phyloP scores from a whole-genome alignment of 805 yeast species.

The Metschnikowia similis region DNA sequence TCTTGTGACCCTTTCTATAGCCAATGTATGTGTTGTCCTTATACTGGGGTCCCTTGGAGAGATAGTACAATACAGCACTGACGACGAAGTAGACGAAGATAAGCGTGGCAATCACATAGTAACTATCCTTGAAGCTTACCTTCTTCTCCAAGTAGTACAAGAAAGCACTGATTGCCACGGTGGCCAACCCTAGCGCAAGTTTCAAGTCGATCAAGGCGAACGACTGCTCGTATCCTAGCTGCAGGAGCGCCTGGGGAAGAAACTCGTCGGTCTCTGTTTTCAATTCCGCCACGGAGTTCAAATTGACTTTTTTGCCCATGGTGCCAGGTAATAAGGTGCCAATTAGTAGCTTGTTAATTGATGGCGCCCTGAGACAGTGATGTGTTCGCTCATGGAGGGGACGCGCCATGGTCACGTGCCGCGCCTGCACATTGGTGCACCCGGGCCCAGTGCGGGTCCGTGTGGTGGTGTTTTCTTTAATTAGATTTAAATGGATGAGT shows the following conservation, averaged over 20 bases:
- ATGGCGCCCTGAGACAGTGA: background rate
- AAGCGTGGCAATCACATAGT: slow-evolving; percentile 29
- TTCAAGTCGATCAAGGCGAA: slow-evolving; percentile 44
- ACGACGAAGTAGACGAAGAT: slow-evolving; percentile 37
- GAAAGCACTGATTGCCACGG: slow-evolving; percentile 44
- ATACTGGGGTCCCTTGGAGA: slow-evolving; percentile 30
- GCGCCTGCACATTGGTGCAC: no score
- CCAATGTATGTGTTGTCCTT: slow-evolving; percentile 50
- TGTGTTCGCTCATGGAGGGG: background rate
- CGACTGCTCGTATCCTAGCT: slow-evolving; percentile 46
- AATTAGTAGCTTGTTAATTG: no score
- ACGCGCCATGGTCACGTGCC: slow-evolving; percentile 1
- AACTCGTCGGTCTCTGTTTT: slow-evolving; percentile 49
- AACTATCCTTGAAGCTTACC: slow-evolving; percentile 38
- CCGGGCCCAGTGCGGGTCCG: no score
- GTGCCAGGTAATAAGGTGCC: slow-evolving; percentile 7
- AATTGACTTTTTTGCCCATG: slow-evolving; percentile 20
- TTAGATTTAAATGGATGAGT: no score
- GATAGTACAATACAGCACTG: slow-evolving; percentile 30
- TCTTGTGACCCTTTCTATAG: slow-evolving; percentile 24
- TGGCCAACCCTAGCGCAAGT: slow-evolving; percentile 45
- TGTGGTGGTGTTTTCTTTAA: no score
- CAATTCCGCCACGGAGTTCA: slow-evolving; percentile 42
- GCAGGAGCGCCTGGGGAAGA: slow-evolving; percentile 36
- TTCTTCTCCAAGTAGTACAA: slow-evolving; percentile 49